Percentiles rank a stretch among this genome's conserved stretches.
These are phyloP conservation scores for Entonaema liquescens DNA, from an alignment of 495 filamentous ascomycete species.

Conservation along the genomic window DNA sequence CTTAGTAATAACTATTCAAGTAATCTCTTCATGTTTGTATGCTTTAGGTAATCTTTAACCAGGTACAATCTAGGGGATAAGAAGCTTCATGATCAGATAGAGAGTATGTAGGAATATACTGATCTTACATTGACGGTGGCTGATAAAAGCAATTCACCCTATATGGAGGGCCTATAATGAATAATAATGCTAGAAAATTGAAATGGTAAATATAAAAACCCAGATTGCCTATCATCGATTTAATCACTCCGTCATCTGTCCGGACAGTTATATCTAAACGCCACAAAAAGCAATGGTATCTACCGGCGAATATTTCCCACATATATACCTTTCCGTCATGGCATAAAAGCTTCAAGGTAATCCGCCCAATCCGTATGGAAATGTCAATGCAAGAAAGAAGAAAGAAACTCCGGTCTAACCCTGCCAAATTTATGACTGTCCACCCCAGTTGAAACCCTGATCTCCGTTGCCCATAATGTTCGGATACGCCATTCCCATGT, in stretches of 20 bases:
- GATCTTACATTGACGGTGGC: background rate
- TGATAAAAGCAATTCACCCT: background rate
- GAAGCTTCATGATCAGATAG: background rate
- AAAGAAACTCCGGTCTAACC: background rate
- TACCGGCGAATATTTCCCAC: slow-evolving; percentile 27
- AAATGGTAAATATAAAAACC: background rate
- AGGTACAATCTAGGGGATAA: too few species aligned
- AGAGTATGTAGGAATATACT: background rate
- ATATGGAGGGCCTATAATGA: background rate
- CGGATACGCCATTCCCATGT: slow-evolving; percentile 45
- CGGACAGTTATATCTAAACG: slow-evolving; percentile 28
- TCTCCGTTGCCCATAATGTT: slow-evolving; percentile 32
- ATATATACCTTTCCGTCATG: slow-evolving; percentile 27
- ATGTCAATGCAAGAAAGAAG: slow-evolving; percentile 2
- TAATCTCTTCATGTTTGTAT: too few species aligned
- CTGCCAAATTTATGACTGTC: slow-evolving; percentile 3
- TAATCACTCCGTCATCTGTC: background rate
- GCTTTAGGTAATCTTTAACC: too few species aligned
- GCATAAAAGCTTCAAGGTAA: slow-evolving; percentile 18
- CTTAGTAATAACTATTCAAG: too few species aligned
- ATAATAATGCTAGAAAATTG: background rate
- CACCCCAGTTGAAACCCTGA: slow-evolving; percentile 39
- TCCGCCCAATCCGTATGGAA: slow-evolving; percentile 6
- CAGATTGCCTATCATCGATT: background rate
- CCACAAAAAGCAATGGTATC: slow-evolving; percentile 39